phyloP scores from a whole-genome alignment of 108 stramenopile species.

The Chaetoceros muelleri region DNA sequence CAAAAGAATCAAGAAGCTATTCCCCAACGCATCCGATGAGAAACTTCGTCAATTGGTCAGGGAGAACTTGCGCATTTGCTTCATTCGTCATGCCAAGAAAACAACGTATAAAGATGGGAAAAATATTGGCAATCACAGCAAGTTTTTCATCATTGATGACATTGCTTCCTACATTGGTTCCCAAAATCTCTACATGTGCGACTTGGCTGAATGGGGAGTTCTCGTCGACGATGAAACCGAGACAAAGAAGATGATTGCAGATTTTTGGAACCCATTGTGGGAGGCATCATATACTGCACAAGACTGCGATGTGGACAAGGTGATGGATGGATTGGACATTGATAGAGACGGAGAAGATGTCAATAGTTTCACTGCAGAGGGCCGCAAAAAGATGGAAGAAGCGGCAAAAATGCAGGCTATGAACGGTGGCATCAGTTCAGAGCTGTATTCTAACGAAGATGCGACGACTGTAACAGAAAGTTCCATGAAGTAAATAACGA shows the following conservation, averaged over 20 bases:
- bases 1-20: conserved; percentile 22
- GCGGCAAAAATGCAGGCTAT: neutral
- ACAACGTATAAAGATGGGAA: conserved; percentile 19
- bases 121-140: conserved; percentile 30
- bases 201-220: conserved; percentile 37
- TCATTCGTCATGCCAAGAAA: conserved; percentile 19
- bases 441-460: no score
- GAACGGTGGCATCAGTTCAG: no score
- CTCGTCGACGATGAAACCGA: conserved; percentile 24
- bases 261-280: conserved; percentile 31
- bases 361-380: neutral
- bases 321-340: conserved; percentile 31
- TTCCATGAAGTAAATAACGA: no score
- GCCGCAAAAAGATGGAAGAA: neutral
- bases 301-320: conserved; percentile 24
- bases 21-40: conserved; percentile 15
- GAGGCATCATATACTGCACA: conserved; percentile 19
- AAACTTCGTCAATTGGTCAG: conserved; percentile 18
- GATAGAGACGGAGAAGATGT: conserved; percentile 28
- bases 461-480: no score
- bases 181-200: conserved; percentile 39
- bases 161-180: conserved; percentile 30
- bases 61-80: conserved; percentile 31
- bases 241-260: conserved; percentile 19
- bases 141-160: conserved; percentile 39